Base-by-base conservation (phyloP, 352 stramenopile genomes). In the Pythium scleroteichum region DNA sequence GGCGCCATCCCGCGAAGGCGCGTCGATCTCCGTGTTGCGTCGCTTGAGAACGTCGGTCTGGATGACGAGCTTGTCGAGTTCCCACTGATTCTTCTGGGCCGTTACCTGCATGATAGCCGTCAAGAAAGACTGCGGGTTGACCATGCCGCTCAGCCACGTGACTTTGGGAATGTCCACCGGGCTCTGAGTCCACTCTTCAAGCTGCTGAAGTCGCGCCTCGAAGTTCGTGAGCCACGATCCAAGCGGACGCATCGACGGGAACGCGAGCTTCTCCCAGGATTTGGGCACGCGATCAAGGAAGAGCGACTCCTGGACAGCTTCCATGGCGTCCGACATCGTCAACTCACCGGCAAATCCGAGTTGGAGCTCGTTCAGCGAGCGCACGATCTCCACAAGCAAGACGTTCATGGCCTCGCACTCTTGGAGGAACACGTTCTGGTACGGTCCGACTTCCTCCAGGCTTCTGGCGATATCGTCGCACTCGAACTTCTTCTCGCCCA, bases 401-500 rank as follows among this genome's bases (percentile, higher is more conserved):
- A 83, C 88, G 72, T 99, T 99, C 73, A 99, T 98, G n/a, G 97
- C 84, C 59, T 98, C 96, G 69, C 96, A 98, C 79, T 99, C 97
- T 73, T 99, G 96, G 16, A 99, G 84, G 62, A 99, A 99, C 24
- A 98, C 96, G 75, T 99, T 99, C 74, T 98, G 92, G 68, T 97
- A 97, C 82, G 97, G 66, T 52, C 96, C 78, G 58, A 93, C 83
- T 61, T 99, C 97, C 68, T 99, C 97, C 1, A 99, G 64, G 33
- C 74, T 92, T 33, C 91, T 83, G 6, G 85, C 66, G 48, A 99
- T 95, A 40, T 99, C 97, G 61, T 99, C 96, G 10, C 97, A 90
- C 61, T 99, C 96, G 66, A 99, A 99, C 58, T 94, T 97, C 75
- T 98, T 98, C 59, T 99, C 97, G 7, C 88, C 94, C 23, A 99